Evolutionary conservation across 208 protist species (phyloP), one percentile per base, ranked within the genome.

Genomic region (Dictyostelium gargantuum): DNA sequence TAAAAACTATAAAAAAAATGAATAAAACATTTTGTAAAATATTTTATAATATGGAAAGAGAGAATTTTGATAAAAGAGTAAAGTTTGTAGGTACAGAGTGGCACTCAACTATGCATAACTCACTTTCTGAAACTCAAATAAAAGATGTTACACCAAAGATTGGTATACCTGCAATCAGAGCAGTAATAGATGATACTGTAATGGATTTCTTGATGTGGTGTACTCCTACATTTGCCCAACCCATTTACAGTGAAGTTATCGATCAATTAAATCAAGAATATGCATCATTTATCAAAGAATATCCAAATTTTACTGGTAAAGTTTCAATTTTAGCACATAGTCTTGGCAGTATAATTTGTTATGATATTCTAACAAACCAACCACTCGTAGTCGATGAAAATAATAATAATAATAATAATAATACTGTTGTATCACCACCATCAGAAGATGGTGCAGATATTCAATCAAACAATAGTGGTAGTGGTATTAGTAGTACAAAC

Each of bases 281-380:
- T 63, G 10, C 15, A 21, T 2, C 61, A 11, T 86, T 86, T 23
- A 44, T 86, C 19, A 77, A 63, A 48, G 29, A 75, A 13, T 44
- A 63, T 77, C 81, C 81, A 74, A 76, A 32, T 9, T 86, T 86
- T 63, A 86, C n/a, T 42, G 81, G 81, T 11, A 86, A 77, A 9
- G 81, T 86, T 48, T 73, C 72, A 17, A 63, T 86, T 23, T 38
- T 86, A 4, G 81, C 66, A 9, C 81, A 86, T 76, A 77, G 66
- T 50, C 17, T 86, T 0, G 81, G 81, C 6, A 58, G 42, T 44
- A 63, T 86, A 48, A 86, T 86, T n/a, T 11, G 17, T 32, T 86
- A 66, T 38, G 81, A 86, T 38, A 63, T 86, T 32, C 32, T 86
- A 26, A 58, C 42, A 29, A 50, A 86, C 63, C 76, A 81, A 70